These are phyloP conservation scores for Suillus hirtellus DNA, from an alignment of 768 basidiomycete genomes.

Conservation along the genomic window DNA sequence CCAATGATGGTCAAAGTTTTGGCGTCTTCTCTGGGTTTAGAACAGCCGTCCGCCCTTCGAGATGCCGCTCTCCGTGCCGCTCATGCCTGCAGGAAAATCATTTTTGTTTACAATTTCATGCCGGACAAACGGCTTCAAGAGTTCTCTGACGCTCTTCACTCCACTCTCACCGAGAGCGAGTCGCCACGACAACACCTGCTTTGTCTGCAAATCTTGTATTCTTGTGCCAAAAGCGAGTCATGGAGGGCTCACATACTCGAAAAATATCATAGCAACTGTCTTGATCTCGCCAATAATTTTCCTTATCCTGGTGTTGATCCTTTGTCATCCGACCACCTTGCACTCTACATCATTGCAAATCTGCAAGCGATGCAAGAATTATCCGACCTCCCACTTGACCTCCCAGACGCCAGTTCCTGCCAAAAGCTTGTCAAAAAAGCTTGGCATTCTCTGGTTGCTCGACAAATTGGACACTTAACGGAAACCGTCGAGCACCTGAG, in stretches of 20 bases:
- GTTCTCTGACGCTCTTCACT: slow-evolving; percentile 3
- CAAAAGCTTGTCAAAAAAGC: neutral
- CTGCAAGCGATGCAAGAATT: neutral
- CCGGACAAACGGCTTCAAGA: neutral
- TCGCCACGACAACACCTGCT: slow-evolving; percentile 3
- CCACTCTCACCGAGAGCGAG: neutral
- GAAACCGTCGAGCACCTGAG: neutral
- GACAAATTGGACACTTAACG: neutral
- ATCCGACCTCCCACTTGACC: neutral
- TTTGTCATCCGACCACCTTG: slow-evolving; percentile 5
- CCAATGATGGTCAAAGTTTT: neutral
- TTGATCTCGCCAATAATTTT: slow-evolving; percentile 9
- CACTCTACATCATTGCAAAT: slow-evolving; percentile 9
- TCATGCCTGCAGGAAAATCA: slow-evolving; percentile 2
- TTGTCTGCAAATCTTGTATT: slow-evolving; percentile 11
- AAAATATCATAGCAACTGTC: slow-evolving; percentile 1
- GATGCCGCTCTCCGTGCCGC: slow-evolving; percentile 6
- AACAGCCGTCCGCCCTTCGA: slow-evolving; percentile 3
- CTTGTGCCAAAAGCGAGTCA: neutral
- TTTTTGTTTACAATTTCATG: neutral
- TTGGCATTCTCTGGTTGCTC: neutral
- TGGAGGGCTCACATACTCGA: slow-evolving; percentile 9
- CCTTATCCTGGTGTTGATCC: neutral
- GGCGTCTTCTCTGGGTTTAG: slow-evolving; percentile 4
- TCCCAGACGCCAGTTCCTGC: neutral